phyloP scores from a whole-genome alignment of 2,329 filamentous ascomycete species.

The Phialophora macrospora region DNA sequence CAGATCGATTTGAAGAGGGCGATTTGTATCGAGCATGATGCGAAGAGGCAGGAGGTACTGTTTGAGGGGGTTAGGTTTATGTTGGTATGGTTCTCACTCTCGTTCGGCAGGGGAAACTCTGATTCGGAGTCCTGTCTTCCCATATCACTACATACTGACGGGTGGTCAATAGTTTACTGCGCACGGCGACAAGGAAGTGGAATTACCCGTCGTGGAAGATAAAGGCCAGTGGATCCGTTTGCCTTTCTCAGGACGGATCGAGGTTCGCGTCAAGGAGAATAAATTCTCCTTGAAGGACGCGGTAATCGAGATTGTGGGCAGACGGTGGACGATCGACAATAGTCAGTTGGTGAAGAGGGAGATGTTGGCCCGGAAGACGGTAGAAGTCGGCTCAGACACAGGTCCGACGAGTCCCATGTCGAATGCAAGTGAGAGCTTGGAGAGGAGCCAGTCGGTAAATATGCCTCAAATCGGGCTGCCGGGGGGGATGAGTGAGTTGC shows the following conservation, averaged over 20 bases:
- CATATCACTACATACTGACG: background rate
- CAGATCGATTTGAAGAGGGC: conserved; percentile 31
- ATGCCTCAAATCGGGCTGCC: conserved; percentile 11
- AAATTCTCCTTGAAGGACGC: conserved; percentile 29
- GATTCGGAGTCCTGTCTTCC: background rate
- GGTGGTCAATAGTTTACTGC: background rate
- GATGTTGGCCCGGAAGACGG: background rate
- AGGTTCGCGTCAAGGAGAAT: conserved; percentile 29
- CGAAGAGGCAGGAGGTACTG: conserved; percentile 22
- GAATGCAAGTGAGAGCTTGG: background rate
- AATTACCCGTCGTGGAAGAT: conserved; percentile 9
- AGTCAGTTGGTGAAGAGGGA: conserved; percentile 24
- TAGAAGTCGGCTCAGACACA: background rate
- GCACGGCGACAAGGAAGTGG: background rate
- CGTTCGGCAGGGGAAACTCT: too few species aligned
- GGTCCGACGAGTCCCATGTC: background rate
- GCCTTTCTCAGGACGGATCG: conserved; percentile 26
- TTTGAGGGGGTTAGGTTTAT: conserved; percentile 30
- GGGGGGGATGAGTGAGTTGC: conserved; percentile 16
- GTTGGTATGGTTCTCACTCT: conserved; percentile 8
- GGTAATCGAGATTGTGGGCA: conserved; percentile 23
- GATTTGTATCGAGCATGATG: conserved; percentile 23
- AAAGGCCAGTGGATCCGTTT: conserved; percentile 23
- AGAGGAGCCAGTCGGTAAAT: conserved; percentile 1
- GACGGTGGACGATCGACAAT: conserved; percentile 25